Conservation (phyloP, 2,329 filamentous ascomycete species). For the Albophoma yamanashiensis region DNA sequence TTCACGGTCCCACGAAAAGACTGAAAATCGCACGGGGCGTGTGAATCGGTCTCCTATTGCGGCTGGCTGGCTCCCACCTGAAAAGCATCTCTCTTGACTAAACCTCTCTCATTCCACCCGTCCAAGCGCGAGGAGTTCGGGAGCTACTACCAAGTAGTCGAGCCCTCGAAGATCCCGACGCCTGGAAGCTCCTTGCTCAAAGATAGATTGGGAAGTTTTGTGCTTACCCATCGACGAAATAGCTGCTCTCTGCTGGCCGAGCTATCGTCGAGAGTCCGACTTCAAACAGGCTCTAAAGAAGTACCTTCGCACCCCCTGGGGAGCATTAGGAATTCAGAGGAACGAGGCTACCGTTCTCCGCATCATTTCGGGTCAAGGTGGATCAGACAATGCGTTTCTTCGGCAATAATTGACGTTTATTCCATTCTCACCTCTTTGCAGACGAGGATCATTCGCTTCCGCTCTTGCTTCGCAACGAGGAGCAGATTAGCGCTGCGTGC, state of each 20-base stretch:
- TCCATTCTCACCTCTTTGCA: background rate
- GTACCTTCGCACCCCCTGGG: background rate
- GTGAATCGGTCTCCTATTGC: background rate
- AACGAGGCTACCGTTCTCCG: background rate
- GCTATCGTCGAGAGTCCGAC: no score
- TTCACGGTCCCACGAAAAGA: background rate
- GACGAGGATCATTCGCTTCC: background rate
- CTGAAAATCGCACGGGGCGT: background rate
- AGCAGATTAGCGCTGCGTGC: background rate
- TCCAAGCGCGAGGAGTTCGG: background rate
- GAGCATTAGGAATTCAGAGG: background rate
- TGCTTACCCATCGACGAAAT: background rate
- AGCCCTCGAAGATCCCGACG: background rate
- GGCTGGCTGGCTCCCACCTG: background rate
- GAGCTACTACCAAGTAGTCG: background rate
- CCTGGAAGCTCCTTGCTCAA: background rate
- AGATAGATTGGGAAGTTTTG: background rate
- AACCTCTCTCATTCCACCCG: background rate
- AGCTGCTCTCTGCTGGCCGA: background rate
- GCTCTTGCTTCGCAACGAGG: background rate
- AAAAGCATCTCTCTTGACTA: background rate
- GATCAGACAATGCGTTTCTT: conserved; percentile 3
- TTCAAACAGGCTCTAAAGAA: background rate
- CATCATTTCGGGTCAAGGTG: background rate
- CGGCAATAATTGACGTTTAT: conserved; percentile 6